phyloP scores from a whole-genome alignment of 495 filamentous ascomycete species.

The Penicillium paradoxum region DNA sequence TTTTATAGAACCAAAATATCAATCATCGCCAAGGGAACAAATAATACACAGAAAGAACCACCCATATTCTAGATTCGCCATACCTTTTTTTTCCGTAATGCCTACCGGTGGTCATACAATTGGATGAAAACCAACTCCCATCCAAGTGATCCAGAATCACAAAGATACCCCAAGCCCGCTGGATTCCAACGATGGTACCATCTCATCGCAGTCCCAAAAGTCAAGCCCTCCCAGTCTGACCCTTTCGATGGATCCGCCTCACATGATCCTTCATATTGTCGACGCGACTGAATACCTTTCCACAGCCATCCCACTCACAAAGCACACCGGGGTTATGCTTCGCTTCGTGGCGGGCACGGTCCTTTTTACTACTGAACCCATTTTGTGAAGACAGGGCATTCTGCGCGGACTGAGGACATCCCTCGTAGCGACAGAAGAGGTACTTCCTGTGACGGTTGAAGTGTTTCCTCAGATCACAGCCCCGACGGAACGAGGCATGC shows the following conservation, averaged over 20 bases:
- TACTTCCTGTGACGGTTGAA: slow-evolving; percentile 59
- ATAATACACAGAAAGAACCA: background rate
- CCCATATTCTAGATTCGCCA: background rate
- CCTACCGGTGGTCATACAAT: background rate
- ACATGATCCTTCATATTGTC: slow-evolving; percentile 64
- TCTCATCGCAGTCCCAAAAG: too few relatives aligned
- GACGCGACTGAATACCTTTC: slow-evolving; percentile 55
- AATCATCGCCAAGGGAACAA: background rate
- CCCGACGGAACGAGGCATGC: slow-evolving; percentile 50
- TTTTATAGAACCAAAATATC: background rate
- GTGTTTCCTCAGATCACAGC: slow-evolving; percentile 62
- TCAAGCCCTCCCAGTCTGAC: background rate
- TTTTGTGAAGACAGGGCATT: slow-evolving; percentile 42
- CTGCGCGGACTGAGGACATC: slow-evolving; percentile 51
- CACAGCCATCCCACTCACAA: slow-evolving; percentile 56
- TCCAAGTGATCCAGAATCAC: background rate
- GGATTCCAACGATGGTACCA: too few relatives aligned
- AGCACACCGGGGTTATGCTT: slow-evolving; percentile 56
- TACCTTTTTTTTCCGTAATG: background rate
- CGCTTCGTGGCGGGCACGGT: slow-evolving; percentile 56
- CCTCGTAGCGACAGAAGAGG: slow-evolving; percentile 57
- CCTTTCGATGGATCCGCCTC: slow-evolving; percentile 38
- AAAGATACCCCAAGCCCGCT: background rate
- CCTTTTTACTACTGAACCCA: slow-evolving; percentile 62
- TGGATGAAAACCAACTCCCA: background rate